Evolutionary conservation across 352 stramenopile species (phyloP), one percentile per base, ranked within the genome.

Genomic region (Globisporangium acanthophoron): DNA sequence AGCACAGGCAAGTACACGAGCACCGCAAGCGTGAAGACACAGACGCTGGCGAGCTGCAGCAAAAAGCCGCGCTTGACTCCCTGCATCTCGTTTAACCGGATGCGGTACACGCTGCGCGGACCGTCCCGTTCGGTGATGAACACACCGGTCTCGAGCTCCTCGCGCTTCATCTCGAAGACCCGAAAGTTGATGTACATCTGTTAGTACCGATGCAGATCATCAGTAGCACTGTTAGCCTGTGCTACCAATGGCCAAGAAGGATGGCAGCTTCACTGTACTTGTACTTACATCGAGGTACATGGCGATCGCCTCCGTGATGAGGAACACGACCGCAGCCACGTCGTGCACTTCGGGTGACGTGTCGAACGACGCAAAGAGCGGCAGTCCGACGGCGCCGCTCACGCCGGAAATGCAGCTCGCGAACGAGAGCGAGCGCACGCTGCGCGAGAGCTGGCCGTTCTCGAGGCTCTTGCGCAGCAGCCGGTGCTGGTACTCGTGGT

Each of bases 131-230:
- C 69, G 7, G 76, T 85, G 54, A 85, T 75, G 54, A 85, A 85
- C 44, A 85, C 71, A 41, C 76, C 76, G 3, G 64, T 66, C 39
- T 85, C 76, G 52, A 85, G 71, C 61, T 85, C 75, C 21, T 77
- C 67, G 37, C 73, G 70, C 65, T 79, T 82, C 16, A 70, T 63
- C 53, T 81, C 56, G 59, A 79, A 80, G 47, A 88, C 78, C 27
- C 59, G 69, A 56, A 79, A 85, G 51, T 76, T 88, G 50, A 88
- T 56, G 55, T 76, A 84, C 39, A 72, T 84, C 78, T 88, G 59
- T 1, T 24, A 24, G 21, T 24, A 24, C 1, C 21, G 21, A 24
- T 24, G 21, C 21, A 24, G 0, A 24, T 24, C 21, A 24, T 24
- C 21, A 24, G 21, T 1, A 24, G 21, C 21, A 1, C 21, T 24